phyloP scores from a whole-genome alignment of 2,329 filamentous ascomycete genomes.

The Pseudofabraea citricarpa region DNA sequence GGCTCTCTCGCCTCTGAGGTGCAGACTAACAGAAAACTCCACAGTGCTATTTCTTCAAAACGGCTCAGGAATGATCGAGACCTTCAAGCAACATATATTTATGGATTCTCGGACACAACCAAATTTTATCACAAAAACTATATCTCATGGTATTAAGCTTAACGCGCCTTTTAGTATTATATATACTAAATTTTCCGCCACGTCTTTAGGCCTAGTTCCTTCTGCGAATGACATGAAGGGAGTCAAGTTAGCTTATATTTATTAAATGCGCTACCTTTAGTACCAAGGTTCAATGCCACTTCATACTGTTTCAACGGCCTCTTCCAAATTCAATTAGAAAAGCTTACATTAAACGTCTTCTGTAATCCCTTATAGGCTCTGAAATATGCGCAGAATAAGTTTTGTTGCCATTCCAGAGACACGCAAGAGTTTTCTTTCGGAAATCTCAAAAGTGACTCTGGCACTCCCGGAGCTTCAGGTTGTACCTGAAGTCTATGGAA shows the following conservation, averaged over 20 bases:
- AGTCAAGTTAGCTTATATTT: not conserved
- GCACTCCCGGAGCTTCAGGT: not conserved
- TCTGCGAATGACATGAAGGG: not conserved
- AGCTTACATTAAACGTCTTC: not conserved
- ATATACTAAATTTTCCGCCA: not conserved
- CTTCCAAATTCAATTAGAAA: not conserved
- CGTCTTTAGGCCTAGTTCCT: not conserved
- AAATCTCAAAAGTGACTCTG: not conserved
- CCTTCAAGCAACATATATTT: not conserved
- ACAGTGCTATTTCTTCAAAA: not conserved
- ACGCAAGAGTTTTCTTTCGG: not conserved
- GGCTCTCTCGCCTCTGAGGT: not conserved
- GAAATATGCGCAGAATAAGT: not conserved
- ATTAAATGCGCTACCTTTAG: not conserved
- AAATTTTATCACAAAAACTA: not conserved
- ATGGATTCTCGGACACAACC: not conserved
- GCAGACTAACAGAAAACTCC: not conserved
- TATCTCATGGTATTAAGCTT: not conserved
- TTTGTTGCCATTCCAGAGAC: not conserved
- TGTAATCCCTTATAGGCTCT: not conserved
- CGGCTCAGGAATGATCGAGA: not conserved
- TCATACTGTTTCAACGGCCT: not conserved
- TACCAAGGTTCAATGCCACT: not conserved
- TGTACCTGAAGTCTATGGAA: not conserved
- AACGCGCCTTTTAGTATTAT: not conserved